Conservation (phyloP, 208 protist species). For the Leishmania tropica region DNA sequence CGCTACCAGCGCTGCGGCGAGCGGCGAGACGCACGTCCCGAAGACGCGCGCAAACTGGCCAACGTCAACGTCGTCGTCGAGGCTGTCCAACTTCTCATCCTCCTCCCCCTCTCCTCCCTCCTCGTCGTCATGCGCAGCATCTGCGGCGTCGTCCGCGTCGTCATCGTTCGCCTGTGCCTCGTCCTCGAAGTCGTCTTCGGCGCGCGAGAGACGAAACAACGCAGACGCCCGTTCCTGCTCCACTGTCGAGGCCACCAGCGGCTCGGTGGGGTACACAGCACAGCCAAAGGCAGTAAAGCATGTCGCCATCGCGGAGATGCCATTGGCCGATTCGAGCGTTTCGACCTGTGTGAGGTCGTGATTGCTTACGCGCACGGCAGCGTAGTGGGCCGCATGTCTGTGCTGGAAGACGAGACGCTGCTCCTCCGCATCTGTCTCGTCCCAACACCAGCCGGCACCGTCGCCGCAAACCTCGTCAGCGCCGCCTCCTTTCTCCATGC, state of each 20-base stretch:
- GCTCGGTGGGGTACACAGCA: slow-evolving; percentile 3
- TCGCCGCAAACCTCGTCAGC: not conserved
- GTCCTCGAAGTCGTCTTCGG: not conserved
- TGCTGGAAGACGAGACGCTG: slow-evolving; percentile 20
- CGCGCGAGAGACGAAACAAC: not conserved
- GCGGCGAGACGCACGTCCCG: slow-evolving; percentile 20
- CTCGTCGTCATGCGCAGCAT: not conserved
- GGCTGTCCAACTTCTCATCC: slow-evolving; percentile 2
- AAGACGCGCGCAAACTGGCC: slow-evolving; percentile 8
- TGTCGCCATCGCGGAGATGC: slow-evolving; percentile 16
- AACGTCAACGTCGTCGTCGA: slow-evolving; percentile 3
- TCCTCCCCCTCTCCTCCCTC: not conserved
- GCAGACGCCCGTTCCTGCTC: slow-evolving; percentile 3
- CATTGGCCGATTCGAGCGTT: slow-evolving; percentile 2
- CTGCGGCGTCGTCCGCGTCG: not conserved
- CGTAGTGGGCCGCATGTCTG: slow-evolving; percentile 8
- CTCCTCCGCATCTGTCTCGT: not conserved
- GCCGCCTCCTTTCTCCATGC: not conserved
- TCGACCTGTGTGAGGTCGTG: slow-evolving; percentile 3
- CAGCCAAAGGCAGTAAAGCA: slow-evolving; percentile 24
- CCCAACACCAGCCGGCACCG: not conserved
- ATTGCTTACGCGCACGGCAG: slow-evolving; percentile 13
- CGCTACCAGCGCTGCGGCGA: slow-evolving; percentile 14
- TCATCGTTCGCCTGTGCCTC: not conserved
- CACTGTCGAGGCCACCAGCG: not conserved